Evolutionary conservation across 805 yeast species (phyloP), one percentile per base, ranked within the genome.

Genomic region (Monosporozyma aerobia): DNA sequence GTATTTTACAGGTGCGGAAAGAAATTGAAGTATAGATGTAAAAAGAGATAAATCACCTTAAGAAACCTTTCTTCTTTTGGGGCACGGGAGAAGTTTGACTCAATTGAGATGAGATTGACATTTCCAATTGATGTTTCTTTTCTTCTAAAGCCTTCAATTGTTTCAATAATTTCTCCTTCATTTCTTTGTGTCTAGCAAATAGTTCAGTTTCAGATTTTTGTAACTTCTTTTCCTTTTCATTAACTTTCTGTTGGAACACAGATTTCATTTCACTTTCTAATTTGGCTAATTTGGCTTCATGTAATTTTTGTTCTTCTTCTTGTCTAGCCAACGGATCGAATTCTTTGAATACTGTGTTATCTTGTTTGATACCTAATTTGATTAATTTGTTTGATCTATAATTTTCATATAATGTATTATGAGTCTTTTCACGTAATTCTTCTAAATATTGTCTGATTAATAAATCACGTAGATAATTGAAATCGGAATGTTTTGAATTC

Each of bases 151-250:
- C 81, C 67, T 85, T 85, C 59, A 92, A 81, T 72, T 92, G 97
- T 69, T 86, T 86, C 58, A 85, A 77, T 68, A 94, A 79, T 72
- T 88, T 89, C 66, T 92, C 97, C 73, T 92, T 92, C 92, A 92
- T 90, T 71, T 94, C 98, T 72, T 89, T 88, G 72, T 94, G 99
- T 70, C 95, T 85, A 43, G 94, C 80, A 69, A 92, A 92, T 66
- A 94, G 79, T 71, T 94, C 99, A 53, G 95, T 94, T 75, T 94
- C 99, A 47, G 96, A 88, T 73, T 88, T 87, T 74, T 90, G 96
- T 67, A 94, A 80, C 75, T 92, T 92, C 79, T 90, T 88, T 72
- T 94, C 99, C 82, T 94, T 95, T 73, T 90, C 97, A 54, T 85
- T 76, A 33, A 94, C 99, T 75, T 94, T 94, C 66, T 87, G 94